Percentiles rank a stretch among this genome's conserved stretches.
Conservation (phyloP, 2,329 filamentous ascomycete species). For the Pseudomassariella vexata region DNA sequence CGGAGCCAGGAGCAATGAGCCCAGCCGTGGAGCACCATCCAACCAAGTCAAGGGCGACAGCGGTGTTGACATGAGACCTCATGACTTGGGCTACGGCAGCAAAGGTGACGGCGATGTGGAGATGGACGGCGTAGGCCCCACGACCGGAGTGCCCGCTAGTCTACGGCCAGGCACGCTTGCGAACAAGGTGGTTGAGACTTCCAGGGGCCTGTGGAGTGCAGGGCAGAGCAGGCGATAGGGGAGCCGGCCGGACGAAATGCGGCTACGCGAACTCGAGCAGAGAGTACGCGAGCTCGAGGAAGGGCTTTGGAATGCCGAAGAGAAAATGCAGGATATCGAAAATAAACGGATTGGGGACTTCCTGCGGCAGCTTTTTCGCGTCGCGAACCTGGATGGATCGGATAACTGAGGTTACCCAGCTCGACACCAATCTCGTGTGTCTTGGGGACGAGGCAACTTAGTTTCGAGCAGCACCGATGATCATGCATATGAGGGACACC, state of each 20-base stretch:
- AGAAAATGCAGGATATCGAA: no score
- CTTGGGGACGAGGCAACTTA: no score
- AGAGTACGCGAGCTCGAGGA: no score
- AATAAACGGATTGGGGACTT: no score
- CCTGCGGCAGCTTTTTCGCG: no score
- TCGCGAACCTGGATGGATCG: no score
- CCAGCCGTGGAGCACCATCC: conserved; percentile 30
- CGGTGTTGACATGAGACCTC: conserved; percentile 32
- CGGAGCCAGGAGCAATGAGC: conserved; percentile 48
- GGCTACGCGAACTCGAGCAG: no score
- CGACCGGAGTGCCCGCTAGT: conserved; percentile 38
- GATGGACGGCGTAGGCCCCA: conserved; percentile 39
- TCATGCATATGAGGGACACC: no score
- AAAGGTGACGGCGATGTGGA: conserved; percentile 32
- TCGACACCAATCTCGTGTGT: no score
- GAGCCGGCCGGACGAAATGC: neutral
- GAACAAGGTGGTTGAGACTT: conserved; percentile 57
- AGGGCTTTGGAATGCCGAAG: no score
- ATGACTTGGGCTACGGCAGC: conserved; percentile 43
- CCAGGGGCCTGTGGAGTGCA: conserved; percentile 55
- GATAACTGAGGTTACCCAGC: no score
- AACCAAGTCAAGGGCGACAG: conserved; percentile 36
- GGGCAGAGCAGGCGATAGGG: conserved; percentile 21
- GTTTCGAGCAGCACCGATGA: no score
- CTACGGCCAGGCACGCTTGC: conserved; percentile 49